Evolutionary conservation across 805 yeast species (phyloP).

Genomic region (Saccharomycopsis sp.): DNA sequence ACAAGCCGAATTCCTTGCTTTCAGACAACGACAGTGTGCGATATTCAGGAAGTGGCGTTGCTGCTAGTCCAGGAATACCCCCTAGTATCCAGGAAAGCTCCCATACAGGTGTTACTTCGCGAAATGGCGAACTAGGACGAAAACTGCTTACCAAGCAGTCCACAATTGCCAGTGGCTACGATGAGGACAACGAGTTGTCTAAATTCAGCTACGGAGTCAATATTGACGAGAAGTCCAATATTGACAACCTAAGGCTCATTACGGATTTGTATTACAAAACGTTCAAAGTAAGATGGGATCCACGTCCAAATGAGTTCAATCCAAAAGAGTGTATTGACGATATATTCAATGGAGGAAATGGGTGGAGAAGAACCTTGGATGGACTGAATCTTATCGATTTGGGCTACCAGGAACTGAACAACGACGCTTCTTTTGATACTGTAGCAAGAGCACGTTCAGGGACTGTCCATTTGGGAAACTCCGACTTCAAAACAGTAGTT

Average conservation of each 20-base stretch:
- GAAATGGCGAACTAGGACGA: background rate
- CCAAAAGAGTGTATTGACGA: slow-evolving; percentile 72
- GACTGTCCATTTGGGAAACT: background rate
- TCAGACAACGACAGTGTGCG: background rate
- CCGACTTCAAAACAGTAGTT: background rate
- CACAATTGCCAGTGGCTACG: background rate
- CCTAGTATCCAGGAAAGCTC: background rate
- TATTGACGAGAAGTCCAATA: slow-evolving; percentile 42
- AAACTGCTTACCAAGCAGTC: background rate
- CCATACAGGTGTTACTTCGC: background rate
- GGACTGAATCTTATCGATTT: slow-evolving; percentile 37
- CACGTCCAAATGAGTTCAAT: slow-evolving; percentile 46
- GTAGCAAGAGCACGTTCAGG: background rate
- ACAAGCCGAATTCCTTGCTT: background rate
- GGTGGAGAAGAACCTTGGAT: slow-evolving; percentile 50
- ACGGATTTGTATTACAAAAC: slow-evolving; percentile 44
- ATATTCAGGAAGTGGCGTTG: background rate
- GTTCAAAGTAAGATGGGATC: slow-evolving; percentile 57
- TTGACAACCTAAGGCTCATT: slow-evolving; percentile 32
- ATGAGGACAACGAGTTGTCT: slow-evolving; percentile 14
- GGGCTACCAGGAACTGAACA: slow-evolving; percentile 17
- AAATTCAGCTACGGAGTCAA: slow-evolving; percentile 20
- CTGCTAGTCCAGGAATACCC: background rate
- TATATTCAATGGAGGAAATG: slow-evolving; percentile 65
- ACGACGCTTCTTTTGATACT: background rate